Conservation (phyloP, 208 protist genomes). For the Crithidia expoeki region DNA sequence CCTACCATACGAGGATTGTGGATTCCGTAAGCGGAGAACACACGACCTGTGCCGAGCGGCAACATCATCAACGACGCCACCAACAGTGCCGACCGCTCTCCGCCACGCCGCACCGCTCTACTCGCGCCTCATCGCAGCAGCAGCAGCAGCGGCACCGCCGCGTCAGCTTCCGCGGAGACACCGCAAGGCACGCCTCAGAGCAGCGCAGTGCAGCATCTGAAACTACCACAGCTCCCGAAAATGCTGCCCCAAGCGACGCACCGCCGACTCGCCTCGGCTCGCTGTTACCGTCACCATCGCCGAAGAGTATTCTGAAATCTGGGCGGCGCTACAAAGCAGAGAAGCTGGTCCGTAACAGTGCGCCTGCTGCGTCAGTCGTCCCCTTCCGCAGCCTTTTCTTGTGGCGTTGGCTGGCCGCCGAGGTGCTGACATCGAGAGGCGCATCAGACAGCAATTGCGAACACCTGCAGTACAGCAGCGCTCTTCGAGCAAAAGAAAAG, state of each 20-base stretch:
- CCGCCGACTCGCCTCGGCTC: not conserved
- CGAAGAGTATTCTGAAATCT: slow-evolving; percentile 55
- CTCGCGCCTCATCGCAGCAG: not conserved
- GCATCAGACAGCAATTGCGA: not conserved
- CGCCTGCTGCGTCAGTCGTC: slow-evolving; percentile 35
- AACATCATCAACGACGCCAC: not conserved
- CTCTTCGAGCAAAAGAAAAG: no score
- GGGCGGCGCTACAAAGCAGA: slow-evolving; percentile 41
- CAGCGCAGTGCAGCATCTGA: not conserved
- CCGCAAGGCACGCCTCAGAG: not conserved
- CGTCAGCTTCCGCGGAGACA: slow-evolving; percentile 8
- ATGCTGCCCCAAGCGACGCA: no score
- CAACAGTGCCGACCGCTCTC: slow-evolving; percentile 6
- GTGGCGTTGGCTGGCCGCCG: slow-evolving; percentile 46
- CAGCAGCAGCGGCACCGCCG: slow-evolving; percentile 10
- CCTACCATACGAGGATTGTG: no score
- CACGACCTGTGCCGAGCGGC: not conserved
- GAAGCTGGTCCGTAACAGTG: slow-evolving; percentile 43
- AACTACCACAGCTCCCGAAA: not conserved
- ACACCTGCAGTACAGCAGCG: not conserved
- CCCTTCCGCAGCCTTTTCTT: slow-evolving; percentile 37
- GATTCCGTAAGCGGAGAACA: no score
- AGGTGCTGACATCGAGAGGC: slow-evolving; percentile 14
- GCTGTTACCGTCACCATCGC: slow-evolving; percentile 8
- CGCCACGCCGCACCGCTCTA: slow-evolving; percentile 8